These are phyloP conservation scores for Erythrophleum ivorense DNA, from an alignment of 331 rosid species.

Conservation along the genomic window DNA sequence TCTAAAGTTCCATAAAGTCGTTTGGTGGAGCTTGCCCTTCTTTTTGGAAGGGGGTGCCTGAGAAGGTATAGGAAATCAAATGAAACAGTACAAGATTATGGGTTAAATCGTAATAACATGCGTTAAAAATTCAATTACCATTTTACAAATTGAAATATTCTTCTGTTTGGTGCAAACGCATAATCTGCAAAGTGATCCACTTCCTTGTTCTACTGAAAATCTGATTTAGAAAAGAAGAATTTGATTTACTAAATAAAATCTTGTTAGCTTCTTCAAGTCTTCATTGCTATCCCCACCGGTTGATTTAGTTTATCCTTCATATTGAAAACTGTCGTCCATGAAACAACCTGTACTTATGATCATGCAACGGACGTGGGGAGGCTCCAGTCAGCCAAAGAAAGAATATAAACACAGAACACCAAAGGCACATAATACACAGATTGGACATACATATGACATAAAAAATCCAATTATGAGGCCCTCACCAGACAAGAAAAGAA, in stretches of 20 bases:
- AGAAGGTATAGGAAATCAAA: neutral
- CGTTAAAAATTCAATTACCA: neutral
- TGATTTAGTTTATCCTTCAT: neutral
- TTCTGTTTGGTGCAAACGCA: slow-evolving; percentile 15
- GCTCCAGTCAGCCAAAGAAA: slow-evolving; percentile 11
- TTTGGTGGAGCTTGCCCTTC: neutral
- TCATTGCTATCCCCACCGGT: slow-evolving; percentile 4
- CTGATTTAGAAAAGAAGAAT: neutral
- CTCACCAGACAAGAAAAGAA: slow-evolving; percentile 30
- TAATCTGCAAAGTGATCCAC: slow-evolving; percentile 20
- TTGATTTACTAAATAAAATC: slow-evolving; percentile 10
- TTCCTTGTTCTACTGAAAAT: slow-evolving; percentile 21
- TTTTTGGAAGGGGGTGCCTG: neutral
- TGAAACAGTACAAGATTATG: neutral
- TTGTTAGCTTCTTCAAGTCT: slow-evolving; percentile 25
- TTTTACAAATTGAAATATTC: neutral
- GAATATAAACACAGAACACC: neutral
- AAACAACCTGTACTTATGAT: slow-evolving; percentile 24
- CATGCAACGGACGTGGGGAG: slow-evolving; percentile 17
- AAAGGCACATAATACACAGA: neutral
- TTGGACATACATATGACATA: neutral
- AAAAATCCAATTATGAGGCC: slow-evolving; percentile 26
- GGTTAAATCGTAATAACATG: slow-evolving; percentile 16
- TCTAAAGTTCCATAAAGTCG: neutral
- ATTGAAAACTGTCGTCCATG: slow-evolving; percentile 23